Base-by-base conservation (phyloP, 176 grass and related monocot species). In the Zoysia japonica region DNA sequence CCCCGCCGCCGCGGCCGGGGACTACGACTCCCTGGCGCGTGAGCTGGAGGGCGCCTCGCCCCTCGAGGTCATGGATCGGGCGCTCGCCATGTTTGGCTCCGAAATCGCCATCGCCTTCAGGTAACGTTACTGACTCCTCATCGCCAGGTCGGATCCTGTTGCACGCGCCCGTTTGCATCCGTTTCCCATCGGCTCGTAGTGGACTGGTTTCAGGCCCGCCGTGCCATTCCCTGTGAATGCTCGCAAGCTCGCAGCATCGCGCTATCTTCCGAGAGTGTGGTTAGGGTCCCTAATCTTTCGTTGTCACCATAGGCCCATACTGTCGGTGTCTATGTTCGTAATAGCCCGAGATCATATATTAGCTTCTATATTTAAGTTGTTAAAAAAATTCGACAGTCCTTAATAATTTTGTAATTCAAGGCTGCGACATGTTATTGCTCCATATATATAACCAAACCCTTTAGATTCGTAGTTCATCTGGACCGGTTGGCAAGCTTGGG, bases 71-170 rank as follows among this genome's bases (percentile, higher is more conserved):
- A 93, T 99, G 92, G 96, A 99, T 82, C 89, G 83, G 78, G 92
- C 90, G 74, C 86, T 99, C 35, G 76, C 88, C 84, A 85, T 84
- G 81, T 99, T 95, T 47, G 96, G 96, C 17, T 72, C 85, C 71
- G 90, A 93, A 48, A 99, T 98, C 55, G 95, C 90, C 70, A 98
- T 98, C 87, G 95, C 95, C 50, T 98, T 98, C 84, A 98, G 95
- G 95, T 98, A 46, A 28, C 70, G 57, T 43, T 10, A 15, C n/a
- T 6, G 11, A 40, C 48, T 38, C 14, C 0, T 74, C 36, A 3
- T 2, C 0, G 28, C 2, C 2, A 39, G 15, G 13, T 12, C 54
- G 53, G 66, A 36, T 71, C 8, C 15, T 9, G 2, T 11, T 46
- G 0, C 15, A 53, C 13, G 52, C 39, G 17, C 61, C 69, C 75